Base-by-base conservation (phyloP, 148 eudicot species). In the Rhododendron ovatum region DNA sequence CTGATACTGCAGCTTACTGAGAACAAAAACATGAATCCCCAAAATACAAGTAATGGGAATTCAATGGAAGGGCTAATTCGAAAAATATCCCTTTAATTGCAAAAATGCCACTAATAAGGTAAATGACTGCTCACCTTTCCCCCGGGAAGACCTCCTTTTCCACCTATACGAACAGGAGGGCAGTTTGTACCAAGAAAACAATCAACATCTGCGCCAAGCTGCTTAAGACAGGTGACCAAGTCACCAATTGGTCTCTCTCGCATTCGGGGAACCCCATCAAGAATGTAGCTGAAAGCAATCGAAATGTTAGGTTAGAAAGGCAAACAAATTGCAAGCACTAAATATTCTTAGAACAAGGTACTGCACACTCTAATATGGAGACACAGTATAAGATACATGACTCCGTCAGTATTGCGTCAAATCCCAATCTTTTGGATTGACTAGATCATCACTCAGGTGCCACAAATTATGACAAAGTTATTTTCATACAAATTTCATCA, bases 211-310 rank as follows among this genome's bases (percentile, higher is more conserved):
- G 98, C 95, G 63, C 98, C 99, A 82, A 97, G 95, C 90, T 97
- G 99, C 91, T 97, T 94, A 82, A 97, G 96, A 87, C 98, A 98
- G 14, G 90, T 90, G 82, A 97, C 98, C 87, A 97, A 91, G 91
- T 95, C 98, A 81, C 95, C 98, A 82, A 97, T 97, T 18, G 99
- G 99, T 91, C 99, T 93, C 95, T 97, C 99, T 84, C 99, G 94
- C 98, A 97, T 97, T 86, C 98, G 91, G 35, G 99, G 99, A 80
- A 97, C 98, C 84, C 99, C 98, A 87, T 97, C 99, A 85, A 97
- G 98, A 55, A 97, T 88, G 84, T 95, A 97, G 86, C 98, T 97
- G 91, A 81, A 84, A 84, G 65, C 20, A 50, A 84, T 47, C 50
- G 15, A 85, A 57, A 43, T 24, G 20, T 10, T 84, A 24, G 17